A percentile compares a stretch with the other conserved stretches of the same genome.
These are phyloP conservation scores for Zasmidium cellare DNA, from an alignment of 2,329 filamentous ascomycete species.

Conservation along the genomic window DNA sequence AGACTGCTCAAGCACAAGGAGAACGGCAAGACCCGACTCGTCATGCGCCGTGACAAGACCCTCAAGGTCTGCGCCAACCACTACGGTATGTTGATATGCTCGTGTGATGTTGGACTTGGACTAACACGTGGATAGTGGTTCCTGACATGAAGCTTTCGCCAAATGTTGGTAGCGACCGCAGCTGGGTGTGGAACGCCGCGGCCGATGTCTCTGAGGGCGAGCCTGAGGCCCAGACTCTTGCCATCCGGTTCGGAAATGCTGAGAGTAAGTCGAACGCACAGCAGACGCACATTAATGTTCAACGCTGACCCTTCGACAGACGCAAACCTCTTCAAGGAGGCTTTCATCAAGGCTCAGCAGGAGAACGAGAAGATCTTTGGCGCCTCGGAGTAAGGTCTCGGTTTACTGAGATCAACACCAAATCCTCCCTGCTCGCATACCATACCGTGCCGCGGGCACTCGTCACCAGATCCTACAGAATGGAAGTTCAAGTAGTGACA, in stretches of 20 bases:
- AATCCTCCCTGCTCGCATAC: background rate
- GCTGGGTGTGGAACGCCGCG: conserved; percentile 98
- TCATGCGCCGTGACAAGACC: conserved; percentile 99
- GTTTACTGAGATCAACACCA: background rate
- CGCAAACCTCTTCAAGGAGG: conserved; percentile 95
- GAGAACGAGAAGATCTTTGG: conserved; percentile 88
- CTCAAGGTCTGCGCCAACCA: conserved; percentile 99
- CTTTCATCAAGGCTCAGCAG: conserved; percentile 94
- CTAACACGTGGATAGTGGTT: conserved; percentile 62
- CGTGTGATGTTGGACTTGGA: conserved; percentile 23
- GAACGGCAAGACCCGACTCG: conserved; percentile 94
- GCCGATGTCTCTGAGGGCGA: conserved; percentile 98
- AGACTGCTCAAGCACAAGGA: conserved; percentile 98
- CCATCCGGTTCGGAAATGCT: conserved; percentile 95
- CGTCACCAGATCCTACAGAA: background rate
- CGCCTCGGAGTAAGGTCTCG: conserved; percentile 25
- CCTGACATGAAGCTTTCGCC: conserved; percentile 98
- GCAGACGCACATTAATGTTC: background rate
- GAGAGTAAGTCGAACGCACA: conserved; percentile 69
- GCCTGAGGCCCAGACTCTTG: conserved; percentile 91
- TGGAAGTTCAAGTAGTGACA: background rate
- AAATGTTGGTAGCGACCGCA: conserved; percentile 96
- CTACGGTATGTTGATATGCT: conserved; percentile 71
- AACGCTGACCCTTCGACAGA: conserved; percentile 55
- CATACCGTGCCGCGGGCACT: conserved; percentile 2